phyloP scores from a whole-genome alignment of 495 filamentous ascomycete species.

The Lasiosphaeriaceae sp. region DNA sequence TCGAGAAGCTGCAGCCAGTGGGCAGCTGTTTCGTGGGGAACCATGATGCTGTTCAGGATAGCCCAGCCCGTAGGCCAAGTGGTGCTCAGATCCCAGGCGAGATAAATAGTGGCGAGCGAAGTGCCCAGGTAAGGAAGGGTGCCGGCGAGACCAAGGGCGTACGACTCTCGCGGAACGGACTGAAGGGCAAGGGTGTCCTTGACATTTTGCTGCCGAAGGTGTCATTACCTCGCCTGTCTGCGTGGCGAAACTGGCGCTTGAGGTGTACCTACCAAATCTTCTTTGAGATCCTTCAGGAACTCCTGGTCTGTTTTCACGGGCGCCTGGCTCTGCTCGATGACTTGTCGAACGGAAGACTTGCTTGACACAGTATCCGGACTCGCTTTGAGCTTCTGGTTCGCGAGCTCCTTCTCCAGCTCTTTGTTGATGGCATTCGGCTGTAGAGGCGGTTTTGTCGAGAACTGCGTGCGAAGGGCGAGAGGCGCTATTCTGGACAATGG shows the following conservation, averaged over 20 bases:
- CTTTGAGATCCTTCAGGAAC: conserved; percentile 63
- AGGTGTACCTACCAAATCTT: conserved; percentile 63
- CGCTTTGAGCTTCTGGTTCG: conserved; percentile 47
- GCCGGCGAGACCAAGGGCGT: conserved; percentile 80
- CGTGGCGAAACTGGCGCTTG: neutral
- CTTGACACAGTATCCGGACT: conserved; percentile 56
- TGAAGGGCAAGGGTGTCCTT: conserved; percentile 81
- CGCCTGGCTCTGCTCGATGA: conserved; percentile 41
- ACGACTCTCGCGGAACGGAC: conserved; percentile 75
- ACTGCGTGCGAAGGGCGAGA: conserved; percentile 4
- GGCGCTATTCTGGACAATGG: neutral
- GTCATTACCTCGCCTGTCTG: conserved; percentile 1
- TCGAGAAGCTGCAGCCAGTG: conserved; percentile 75
- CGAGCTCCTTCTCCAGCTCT: conserved; percentile 48
- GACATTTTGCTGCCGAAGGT: conserved; percentile 61
- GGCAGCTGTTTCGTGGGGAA: conserved; percentile 68
- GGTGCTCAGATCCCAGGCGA: conserved; percentile 76
- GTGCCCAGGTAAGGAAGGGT: conserved; percentile 88
- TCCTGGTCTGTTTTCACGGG: conserved; percentile 46
- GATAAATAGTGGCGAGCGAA: conserved; percentile 79
- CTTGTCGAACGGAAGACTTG: conserved; percentile 52
- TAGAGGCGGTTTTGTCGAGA: conserved; percentile 24
- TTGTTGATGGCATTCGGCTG: conserved; percentile 39
- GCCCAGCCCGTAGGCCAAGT: conserved; percentile 58
- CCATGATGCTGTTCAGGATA: conserved; percentile 45